phyloP scores from a whole-genome alignment of 2,329 filamentous ascomycete genomes.

The Arthrobotrys pseudoclavata region DNA sequence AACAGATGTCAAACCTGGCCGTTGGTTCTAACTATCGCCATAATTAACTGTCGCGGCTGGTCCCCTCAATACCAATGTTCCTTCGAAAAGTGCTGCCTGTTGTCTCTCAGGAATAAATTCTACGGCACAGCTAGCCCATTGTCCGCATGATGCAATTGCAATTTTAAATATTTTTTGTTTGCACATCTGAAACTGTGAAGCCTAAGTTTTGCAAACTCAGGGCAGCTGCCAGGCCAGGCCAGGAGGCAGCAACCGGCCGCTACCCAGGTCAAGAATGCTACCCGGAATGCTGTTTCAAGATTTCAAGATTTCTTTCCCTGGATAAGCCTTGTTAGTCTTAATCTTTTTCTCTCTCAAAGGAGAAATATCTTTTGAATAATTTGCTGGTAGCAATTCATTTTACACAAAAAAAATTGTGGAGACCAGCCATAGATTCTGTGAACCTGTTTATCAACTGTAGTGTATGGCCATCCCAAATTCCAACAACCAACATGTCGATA shows the following conservation, averaged over 20 bases:
- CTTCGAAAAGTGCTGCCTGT: too few relatives aligned
- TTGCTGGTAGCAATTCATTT: neutral
- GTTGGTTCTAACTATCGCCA: too few relatives aligned
- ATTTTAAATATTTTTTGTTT: neutral
- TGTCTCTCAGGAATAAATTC: too few relatives aligned
- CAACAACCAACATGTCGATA: slow-evolving; percentile 12
- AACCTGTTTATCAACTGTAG: neutral
- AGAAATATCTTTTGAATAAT: neutral
- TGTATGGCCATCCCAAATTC: neutral
- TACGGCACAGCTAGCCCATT: too few relatives aligned
- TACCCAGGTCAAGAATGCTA: slow-evolving; percentile 1
- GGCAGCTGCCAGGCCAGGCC: too few relatives aligned
- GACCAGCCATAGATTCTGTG: too few relatives aligned
- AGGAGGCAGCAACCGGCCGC: neutral
- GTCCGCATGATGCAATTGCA: neutral
- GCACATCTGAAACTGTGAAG: neutral
- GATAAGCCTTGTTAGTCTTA: neutral
- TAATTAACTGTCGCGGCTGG: too few relatives aligned
- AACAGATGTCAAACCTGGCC: too few relatives aligned
- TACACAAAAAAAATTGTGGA: too few relatives aligned
- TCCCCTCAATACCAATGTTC: too few relatives aligned
- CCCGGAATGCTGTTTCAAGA: slow-evolving; percentile 10
- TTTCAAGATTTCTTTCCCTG: neutral
- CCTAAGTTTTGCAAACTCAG: neutral
- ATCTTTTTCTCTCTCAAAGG: neutral